Evolutionary conservation across 306 rosid genomes (phyloP), one percentile per base, ranked within the genome.

Genomic region (Spatholobus suberectus): DNA sequence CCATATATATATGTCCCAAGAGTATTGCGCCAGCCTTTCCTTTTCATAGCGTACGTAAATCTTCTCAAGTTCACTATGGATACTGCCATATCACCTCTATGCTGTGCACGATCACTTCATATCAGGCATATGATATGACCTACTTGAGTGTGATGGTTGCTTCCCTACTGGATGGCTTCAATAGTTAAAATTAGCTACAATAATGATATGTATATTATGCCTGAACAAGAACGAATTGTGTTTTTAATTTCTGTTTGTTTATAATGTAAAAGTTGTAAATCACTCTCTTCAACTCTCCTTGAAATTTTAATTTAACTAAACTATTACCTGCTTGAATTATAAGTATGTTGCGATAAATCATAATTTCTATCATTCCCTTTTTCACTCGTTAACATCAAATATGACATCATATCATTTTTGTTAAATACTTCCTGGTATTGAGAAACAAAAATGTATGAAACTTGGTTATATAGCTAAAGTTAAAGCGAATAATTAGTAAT

Each of bases 51-150:
- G 69, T 40, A 83, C 70, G 69, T 27, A 71, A 40, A 41, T 71
- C 67, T 51, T 58, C 85, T 75, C 47, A 41, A 17, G 23, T 18
- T 80, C 78, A 44, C 73, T 27, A 29, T 62, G 18, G 9, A 65
- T 34, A 34, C 51, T 29, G 74, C 81, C 73, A 77, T 76, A 51
- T 77, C 73, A 77, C 35, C 61, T 62, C 81, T 62, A 43, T 66
- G 82, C 20, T 77, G 23, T 77, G 75, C 65, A 32, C 21, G 27
- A 46, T 24, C 65, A 32, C 73, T 47, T 81, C 67, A 29, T 70
- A 17, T 40, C 54, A 13, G 55, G 1, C 57, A 40, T 70, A 17
- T 29, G 23, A 55, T 61, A 61, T 70, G 69, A 71, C 78, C 71
- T 46, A 47, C 84, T 47, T 59, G 17, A 55, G n/a, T 51, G 46